A percentile compares a stretch with the other conserved stretches of the same genome.
These are phyloP conservation scores for Petunia secreta DNA, from an alignment of 257 asterid species.

Conservation along the genomic window DNA sequence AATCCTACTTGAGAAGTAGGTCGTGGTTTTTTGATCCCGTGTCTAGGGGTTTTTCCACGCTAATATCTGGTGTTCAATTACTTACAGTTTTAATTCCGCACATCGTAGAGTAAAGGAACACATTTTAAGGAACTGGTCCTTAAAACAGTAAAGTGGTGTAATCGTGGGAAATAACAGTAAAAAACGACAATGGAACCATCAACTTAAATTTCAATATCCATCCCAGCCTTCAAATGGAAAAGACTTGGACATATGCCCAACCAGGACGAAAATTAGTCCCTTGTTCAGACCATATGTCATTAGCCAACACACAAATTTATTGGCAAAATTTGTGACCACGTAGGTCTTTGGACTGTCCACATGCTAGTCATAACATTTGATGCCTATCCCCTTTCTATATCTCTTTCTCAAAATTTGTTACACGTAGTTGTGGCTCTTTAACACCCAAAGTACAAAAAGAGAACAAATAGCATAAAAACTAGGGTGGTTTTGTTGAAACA, in stretches of 20 bases:
- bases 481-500: not conserved
- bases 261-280: not conserved
- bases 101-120: no score
- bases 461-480: not conserved
- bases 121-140: no score
- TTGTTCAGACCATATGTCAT: not conserved
- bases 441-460: not conserved
- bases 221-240: no score
- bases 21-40: no score
- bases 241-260: not conserved
- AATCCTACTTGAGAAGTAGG: no score
- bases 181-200: no score
- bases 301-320: not conserved
- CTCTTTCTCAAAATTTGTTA: slow-evolving; percentile 1
- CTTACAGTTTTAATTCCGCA: no score
- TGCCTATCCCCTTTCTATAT: not conserved
- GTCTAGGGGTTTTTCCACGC: no score
- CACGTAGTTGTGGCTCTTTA: not conserved
- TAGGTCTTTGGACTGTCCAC: not conserved
- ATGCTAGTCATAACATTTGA: not conserved
- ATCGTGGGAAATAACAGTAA: no score
- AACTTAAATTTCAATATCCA: no score
- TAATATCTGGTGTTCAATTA: no score
- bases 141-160: no score
- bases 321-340: slow-evolving; percentile 25